phyloP scores from a whole-genome alignment of 129 eudicot genomes.

The Centella asiatica region DNA sequence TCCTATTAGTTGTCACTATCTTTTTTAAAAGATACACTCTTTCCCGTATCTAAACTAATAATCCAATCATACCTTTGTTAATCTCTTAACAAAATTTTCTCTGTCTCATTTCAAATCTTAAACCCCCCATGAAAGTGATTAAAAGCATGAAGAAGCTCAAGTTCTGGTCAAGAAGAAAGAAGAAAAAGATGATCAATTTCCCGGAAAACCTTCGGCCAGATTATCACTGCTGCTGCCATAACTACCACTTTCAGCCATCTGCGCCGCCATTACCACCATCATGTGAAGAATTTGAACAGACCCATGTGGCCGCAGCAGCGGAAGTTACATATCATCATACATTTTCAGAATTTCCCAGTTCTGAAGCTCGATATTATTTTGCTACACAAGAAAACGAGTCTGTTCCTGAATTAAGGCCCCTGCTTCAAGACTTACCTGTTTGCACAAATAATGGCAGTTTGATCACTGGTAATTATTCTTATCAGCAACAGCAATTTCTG shows the following conservation, averaged over 20 bases:
- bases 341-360: not conserved
- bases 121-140: conserved; percentile 37
- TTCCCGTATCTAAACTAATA: too few relatives aligned
- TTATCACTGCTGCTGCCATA: conserved; percentile 16
- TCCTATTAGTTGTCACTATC: too few relatives aligned
- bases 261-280: conserved; percentile 14
- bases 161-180: conserved; percentile 61
- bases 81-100: too few relatives aligned
- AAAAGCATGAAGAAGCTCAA: conserved; percentile 61
- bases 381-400: not conserved
- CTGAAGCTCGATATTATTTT: not conserved
- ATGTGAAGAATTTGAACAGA: conserved; percentile 25
- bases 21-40: too few relatives aligned
- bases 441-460: too few relatives aligned
- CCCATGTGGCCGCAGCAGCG: not conserved
- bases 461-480: conserved; percentile 7
- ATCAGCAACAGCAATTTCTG: conserved; percentile 31
- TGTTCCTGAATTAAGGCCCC: conserved; percentile 14
- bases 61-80: too few relatives aligned
- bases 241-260: conserved; percentile 19
- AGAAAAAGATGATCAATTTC: conserved; percentile 16
- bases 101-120: not conserved
- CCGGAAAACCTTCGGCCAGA: not conserved
- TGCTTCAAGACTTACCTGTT: not conserved
- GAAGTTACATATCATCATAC: not conserved